Evolutionary conservation across 495 filamentous ascomycete species (phyloP), one percentile per base, ranked within the genome.

Genomic region (Delitschia confertaspora): DNA sequence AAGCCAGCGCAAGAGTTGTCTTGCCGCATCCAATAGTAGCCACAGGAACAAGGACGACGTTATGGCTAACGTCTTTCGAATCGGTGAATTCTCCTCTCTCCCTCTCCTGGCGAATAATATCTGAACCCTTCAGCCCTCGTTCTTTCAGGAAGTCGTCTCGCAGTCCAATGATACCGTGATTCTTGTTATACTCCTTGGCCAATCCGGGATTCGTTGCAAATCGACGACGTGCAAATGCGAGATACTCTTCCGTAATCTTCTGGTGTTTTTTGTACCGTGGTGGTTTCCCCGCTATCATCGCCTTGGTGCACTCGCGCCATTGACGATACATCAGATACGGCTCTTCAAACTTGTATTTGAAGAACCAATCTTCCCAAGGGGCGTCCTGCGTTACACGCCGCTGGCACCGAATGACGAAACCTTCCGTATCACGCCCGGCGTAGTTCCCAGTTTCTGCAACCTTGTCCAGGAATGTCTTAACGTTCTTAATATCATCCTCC

Each of bases 331-430:
- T 85, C 51, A 98, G 65, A 61, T 98, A 98, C 0, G 91, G 91
- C 66, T 98, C 93, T 60, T 98, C 91, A 39, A 96, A 98, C 67
- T 98, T 98, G 73, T 86, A 98, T 62, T 98, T 98, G 79, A 96
- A 98, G 66, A 98, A 96, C 89, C 89, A 98, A 61, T 96, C 85
- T 13, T 73, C 68, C 65, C 76, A 91, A 0, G 64, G 51, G 29
- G 60, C 62, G 1, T 56, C 56, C 8, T 65, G 66, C 7, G 59
- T 63, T 16, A 72, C 61, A 38, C 70, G 69, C 47, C 78, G 74
- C 59, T 85, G 80, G 66, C 91, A 96, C 40, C 91, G 81, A 44
- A 98, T 83, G 40, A 98, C 91, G 52, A 98, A 98, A 2, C 91
- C 91, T 61, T 98, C 91, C 2, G 94, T 89, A 49, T 96, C 88